Evolutionary conservation across 2,329 filamentous ascomycete species (phyloP), one percentile per base, ranked within the genome.

Genomic region (Fusarium cyanostomum): DNA sequence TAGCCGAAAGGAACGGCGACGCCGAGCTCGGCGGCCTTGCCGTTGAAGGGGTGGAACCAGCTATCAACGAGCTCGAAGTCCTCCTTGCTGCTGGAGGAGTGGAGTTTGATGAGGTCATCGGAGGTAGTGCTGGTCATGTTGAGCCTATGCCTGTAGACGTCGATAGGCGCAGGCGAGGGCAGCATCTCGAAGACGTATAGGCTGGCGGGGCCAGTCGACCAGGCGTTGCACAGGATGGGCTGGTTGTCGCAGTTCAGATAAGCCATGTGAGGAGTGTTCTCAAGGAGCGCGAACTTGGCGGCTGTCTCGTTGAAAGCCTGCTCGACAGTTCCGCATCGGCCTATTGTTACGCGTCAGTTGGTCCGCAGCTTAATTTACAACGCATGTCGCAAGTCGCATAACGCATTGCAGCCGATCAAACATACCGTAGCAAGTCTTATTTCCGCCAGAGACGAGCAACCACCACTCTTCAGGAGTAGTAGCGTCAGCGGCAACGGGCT

Each of bases 11-110:
- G 89, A 49, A 90, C 77, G 28, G 84, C 80, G 27, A 92, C 70
- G 64, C 84, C 83, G 64, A 85, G 82, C 79, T 90, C 77, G 58
- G 86, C 87, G 37, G 91, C 78, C 60, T 80, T 77, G 62, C 91
- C 90, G 71, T 92, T 85, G 73, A 92, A 90, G 60, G 91, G 91
- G 76, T 94, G 91, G 82, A 91, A 92, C 72, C 83, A 81, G 48
- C 90, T 89, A 66, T 91, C 86, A 52, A 83, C 73, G 35, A 77
- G 72, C 28, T 70, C 72, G 72, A 82, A 81, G 38, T 74, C 73
- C 66, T 86, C 85, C 72, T 87, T 75, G 62, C 65, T 71, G 56
- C 73, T 82, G 69, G 84, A 77, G 57, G 83, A 76, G 65, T 86
- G 82, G 51, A 92, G 78, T 56, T 85, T 79, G 48, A 85, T 79